phyloP scores from a whole-genome alignment of 768 basidiomycete genomes.

The Podaxis mareebaensis region DNA sequence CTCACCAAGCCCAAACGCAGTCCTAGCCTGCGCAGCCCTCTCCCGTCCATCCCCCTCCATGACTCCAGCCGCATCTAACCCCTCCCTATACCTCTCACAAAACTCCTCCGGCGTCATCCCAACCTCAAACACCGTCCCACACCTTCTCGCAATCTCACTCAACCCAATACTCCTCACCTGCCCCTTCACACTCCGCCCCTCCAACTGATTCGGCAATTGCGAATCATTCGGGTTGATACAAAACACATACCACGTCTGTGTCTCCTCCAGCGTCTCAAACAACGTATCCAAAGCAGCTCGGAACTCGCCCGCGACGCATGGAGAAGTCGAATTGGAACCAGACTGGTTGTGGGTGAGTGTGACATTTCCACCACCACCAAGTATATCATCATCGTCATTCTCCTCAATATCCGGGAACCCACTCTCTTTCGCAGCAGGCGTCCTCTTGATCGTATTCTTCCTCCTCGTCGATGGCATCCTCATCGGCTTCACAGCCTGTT shows the following conservation, averaged over 20 bases:
- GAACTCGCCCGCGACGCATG: constrained; percentile 90
- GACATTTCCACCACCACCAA: constrained; percentile 23
- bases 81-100: constrained; percentile 76
- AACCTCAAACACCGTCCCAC: constrained; percentile 73
- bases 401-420: constrained; percentile 43
- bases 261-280: constrained; percentile 86
- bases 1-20: constrained; percentile 59
- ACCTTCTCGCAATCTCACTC: constrained; percentile 72
- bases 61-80: constrained; percentile 56
- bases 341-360: not conserved
- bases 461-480: constrained; percentile 87
- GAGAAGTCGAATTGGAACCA: constrained; percentile 23
- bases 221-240: constrained; percentile 95
- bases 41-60: constrained; percentile 61
- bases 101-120: constrained; percentile 87
- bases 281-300: constrained; percentile 80
- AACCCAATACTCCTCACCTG: constrained; percentile 85
- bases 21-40: constrained; percentile 58
- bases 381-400: constrained; percentile 51
- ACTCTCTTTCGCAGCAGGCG: constrained; percentile 47
- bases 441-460: constrained; percentile 70
- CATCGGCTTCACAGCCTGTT: constrained; percentile 93
- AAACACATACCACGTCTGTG: constrained; percentile 89
- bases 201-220: constrained; percentile 91
- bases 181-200: constrained; percentile 88